Evolutionary conservation across 192 early-diverging fungal genomes (phyloP).

Genomic region (Chytriomyces confervae): DNA sequence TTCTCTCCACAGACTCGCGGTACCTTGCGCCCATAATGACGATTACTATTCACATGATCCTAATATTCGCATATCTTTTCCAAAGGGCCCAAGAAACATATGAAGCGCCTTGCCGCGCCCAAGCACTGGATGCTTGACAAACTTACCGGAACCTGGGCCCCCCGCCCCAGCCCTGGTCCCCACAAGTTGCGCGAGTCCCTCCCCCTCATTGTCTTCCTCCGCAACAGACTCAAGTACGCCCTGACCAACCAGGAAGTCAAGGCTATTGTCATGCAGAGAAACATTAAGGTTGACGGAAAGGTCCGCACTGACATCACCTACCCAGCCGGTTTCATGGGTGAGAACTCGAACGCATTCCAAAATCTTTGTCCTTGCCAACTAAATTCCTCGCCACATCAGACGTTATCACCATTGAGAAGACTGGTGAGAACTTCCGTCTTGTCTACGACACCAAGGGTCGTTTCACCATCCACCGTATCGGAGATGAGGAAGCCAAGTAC

Average conservation of each 20-base stretch:
- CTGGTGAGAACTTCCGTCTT: conserved; percentile 99
- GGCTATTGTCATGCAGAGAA: conserved; percentile 96
- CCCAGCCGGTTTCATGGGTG: conserved; percentile 98
- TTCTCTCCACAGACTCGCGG: not conserved
- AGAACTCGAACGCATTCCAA: conserved; percentile 32
- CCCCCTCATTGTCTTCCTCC: conserved; percentile 96
- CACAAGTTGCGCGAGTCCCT: conserved; percentile 99
- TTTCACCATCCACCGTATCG: conserved; percentile 99
- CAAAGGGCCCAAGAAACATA: conserved; percentile 96
- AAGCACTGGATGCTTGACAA: conserved; percentile 99
- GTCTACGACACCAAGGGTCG: conserved; percentile 99
- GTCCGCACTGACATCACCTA: conserved; percentile 95
- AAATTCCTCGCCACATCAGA: conserved; percentile 52
- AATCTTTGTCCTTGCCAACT: conserved; percentile 32
- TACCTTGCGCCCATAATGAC: too few relatives aligned
- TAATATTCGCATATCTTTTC: too few relatives aligned
- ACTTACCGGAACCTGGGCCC: conserved; percentile 97
- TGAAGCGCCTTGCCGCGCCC: conserved; percentile 99
- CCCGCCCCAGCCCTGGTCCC: conserved; percentile 95
- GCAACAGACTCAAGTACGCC: conserved; percentile 99
- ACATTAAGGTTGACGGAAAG: conserved; percentile 99
- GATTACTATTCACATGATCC: too few relatives aligned
- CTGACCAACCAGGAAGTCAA: conserved; percentile 96
- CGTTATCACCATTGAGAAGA: conserved; percentile 91
- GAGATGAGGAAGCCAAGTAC: conserved; percentile 97